These are phyloP conservation scores for Garcia nutans DNA, from an alignment of 345 rosid species.

Conservation along the genomic window DNA sequence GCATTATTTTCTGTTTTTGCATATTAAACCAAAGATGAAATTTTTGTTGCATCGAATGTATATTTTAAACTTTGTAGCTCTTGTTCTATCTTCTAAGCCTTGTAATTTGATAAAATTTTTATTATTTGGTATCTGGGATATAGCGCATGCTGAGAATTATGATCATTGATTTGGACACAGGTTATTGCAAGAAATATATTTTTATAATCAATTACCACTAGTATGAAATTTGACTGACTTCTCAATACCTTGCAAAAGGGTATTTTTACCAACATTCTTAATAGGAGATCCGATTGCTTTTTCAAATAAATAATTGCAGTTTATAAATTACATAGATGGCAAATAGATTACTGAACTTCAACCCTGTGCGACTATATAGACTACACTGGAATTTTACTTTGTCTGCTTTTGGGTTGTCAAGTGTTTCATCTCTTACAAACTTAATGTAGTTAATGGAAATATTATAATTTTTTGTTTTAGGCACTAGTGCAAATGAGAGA, in stretches of 20 bases:
- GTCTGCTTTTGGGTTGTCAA: conserved; percentile 4
- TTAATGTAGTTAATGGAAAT: conserved; percentile 1
- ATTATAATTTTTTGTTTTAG: conserved; percentile 38
- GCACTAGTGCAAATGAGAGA: conserved; percentile 86
- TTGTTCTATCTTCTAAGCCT: background rate
- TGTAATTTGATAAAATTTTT: background rate
- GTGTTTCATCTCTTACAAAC: background rate
- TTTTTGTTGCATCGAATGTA: background rate
- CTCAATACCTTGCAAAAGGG: background rate
- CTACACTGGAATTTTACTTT: background rate
- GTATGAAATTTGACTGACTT: background rate
- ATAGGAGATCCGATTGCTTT: background rate
- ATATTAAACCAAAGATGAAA: background rate
- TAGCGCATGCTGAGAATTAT: background rate
- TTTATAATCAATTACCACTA: background rate
- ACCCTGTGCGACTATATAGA: background rate
- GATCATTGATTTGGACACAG: background rate
- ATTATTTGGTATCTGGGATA: conserved; percentile 1
- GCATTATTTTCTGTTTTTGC: conserved; percentile 7
- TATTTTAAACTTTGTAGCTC: background rate
- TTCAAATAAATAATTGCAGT: background rate
- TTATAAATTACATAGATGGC: background rate
- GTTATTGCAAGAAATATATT: background rate
- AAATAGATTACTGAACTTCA: background rate
- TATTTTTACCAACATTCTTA: background rate